Base-by-base conservation (phyloP, 1,284 basidiomycete genomes). In the Marasmius fiardii region DNA sequence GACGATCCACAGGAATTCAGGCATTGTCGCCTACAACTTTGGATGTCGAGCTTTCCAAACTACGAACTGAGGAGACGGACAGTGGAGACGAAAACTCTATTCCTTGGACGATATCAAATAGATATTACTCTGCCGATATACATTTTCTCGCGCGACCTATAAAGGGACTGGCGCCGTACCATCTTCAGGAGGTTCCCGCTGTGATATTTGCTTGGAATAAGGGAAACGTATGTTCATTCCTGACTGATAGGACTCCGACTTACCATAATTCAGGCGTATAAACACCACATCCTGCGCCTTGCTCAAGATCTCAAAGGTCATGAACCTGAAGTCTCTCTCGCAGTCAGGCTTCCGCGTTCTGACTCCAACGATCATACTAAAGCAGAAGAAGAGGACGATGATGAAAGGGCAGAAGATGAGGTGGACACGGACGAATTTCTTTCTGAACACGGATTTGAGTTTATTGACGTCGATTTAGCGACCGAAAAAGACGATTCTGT, bases 71-170 rank as follows among this genome's bases (percentile, higher is more conserved):
- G 55, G 52, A 26, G 60, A 58, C 58, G 51, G 64, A 50, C 58
- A 58, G 55, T 53, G 44, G 37, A 58, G 49, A 61, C 53, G 53
- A 43, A 31, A 47, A 56, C 21, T 52, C 48, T 11, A 67, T 89
- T 33, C 85, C 85, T 12, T 94, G 91, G 90, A 86, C 78, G 31
- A 90, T 95, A 58, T 74, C 76, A 57, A 94, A 95, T 75, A 89
- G 85, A 69, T 95, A 95, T 71, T 95, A 94, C 71, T 81, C 84
- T 11, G 92, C 92, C 3, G 71, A 81, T 53, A 87, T 94, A 5
- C 79, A 84, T 54, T 90, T 94, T 64, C 74, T 81, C 5, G 69
- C 79, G n/a, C 73, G 76, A 54, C 67, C 74, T 11, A 65, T 79
- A 55, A 69, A 74, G 31, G 71, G 75, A 10, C 69, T 80, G 53